A percentile compares a stretch with the other conserved stretches of the same genome.
Conservation (phyloP, 306 rosid genomes). For the Cicer judaicum region DNA sequence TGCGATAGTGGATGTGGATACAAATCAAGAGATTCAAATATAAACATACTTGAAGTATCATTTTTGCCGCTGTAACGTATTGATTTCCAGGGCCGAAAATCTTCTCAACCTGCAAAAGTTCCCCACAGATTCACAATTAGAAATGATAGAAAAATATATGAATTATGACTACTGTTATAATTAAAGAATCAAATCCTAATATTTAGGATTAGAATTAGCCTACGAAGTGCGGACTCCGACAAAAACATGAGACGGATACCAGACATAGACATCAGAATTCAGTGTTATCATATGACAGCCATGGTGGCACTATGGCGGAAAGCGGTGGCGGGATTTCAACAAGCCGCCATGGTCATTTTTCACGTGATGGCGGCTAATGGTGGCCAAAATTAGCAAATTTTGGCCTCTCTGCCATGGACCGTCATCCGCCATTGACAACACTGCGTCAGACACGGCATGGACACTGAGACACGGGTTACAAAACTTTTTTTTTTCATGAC, state of each 20-base stretch:
- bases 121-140: conserved; percentile 37
- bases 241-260: neutral
- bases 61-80: conserved; percentile 98
- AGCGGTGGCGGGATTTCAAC: too few relatives aligned
- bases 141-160: neutral
- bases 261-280: neutral
- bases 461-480: too few relatives aligned
- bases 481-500: neutral
- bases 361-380: neutral
- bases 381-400: too few relatives aligned
- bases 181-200: neutral
- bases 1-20: neutral
- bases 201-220: neutral
- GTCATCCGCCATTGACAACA: too few relatives aligned
- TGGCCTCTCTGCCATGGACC: too few relatives aligned
- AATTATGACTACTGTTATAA: neutral
- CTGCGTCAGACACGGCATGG: too few relatives aligned
- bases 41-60: conserved; percentile 74
- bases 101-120: conserved; percentile 75
- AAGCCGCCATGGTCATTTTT: too few relatives aligned
- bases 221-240: neutral
- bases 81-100: conserved; percentile 98
- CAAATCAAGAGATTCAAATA: neutral
- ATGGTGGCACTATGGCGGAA: too few relatives aligned
- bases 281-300: too few relatives aligned